Base-by-base conservation (phyloP, 1,284 basidiomycete species). In the Melampsora americana region DNA sequence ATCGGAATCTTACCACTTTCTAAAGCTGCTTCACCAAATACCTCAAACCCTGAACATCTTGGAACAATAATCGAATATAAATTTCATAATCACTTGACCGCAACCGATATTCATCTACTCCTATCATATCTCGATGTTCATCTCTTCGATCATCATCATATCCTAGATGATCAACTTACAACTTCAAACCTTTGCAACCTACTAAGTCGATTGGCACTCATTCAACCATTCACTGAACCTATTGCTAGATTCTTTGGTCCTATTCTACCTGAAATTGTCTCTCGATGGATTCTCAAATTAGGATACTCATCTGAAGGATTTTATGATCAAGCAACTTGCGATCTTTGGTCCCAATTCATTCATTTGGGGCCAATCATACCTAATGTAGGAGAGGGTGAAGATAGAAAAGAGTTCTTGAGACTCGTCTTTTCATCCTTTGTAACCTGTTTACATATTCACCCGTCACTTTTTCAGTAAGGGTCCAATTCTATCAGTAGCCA, bases 1-100 rank as follows among this genome's bases (percentile, higher is more conserved):
- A 67, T 75, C 20, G 73, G 73, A 30, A 65, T 75, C 61, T 65
- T 68, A 26, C 73, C 73, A 61, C 66, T 68, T 50, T 44, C 53
- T n/a, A n/a, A 46, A 44, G 73, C 73, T 23, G 44, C 73, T 32
- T 75, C 53, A 35, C 56, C 66, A 1, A 75, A 61, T 35, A 18
- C 44, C 20, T 35, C 66, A 44, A 14, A 16, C 11, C 23, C 30
- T 16, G 48, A 28, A 48, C 44, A 30, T 9, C 23, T 44, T 3
- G 66, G 73, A n/a, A 60, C 42, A 23, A 35, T 75, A 39, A 32
- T 46, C 14, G 11, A 68, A 20, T 66, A 68, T 42, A 53, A 42
- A 32, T 42, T 62, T 46, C 16, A 59, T 66, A 59, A 62, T 26
- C 48, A 74, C 28, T 59, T 74, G n/a, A 39, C 71, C 1, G 16